Evolutionary conservation across 2,329 filamentous ascomycete species (phyloP).

Genomic region (Fusarium redolens): DNA sequence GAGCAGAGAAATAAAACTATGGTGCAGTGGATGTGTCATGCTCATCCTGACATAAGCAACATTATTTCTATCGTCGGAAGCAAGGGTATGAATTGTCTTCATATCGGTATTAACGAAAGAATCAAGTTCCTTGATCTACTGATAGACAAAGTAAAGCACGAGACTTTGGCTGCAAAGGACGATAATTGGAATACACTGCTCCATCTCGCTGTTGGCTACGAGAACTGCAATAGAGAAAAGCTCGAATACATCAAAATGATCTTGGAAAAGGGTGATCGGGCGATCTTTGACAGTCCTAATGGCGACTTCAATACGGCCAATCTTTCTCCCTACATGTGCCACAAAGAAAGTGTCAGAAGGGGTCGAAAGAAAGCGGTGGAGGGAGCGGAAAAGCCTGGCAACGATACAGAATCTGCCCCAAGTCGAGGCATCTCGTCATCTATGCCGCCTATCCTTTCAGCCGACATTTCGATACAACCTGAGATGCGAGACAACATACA

Average conservation of each 20-base stretch:
- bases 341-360: slow-evolving; percentile 21
- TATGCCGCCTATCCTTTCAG: no score
- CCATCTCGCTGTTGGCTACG: slow-evolving; percentile 40
- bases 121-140: slow-evolving; percentile 34
- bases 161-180: slow-evolving; percentile 24
- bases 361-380: background rate
- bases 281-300: background rate
- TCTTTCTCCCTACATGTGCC: slow-evolving; percentile 30
- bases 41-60: background rate
- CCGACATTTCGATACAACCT: background rate
- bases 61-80: background rate
- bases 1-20: slow-evolving; percentile 1
- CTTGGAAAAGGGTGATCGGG: slow-evolving; percentile 28
- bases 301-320: slow-evolving; percentile 30
- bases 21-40: slow-evolving; percentile 15
- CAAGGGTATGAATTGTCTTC: slow-evolving; percentile 8
- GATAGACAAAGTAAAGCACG: slow-evolving; percentile 19
- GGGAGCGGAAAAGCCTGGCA: background rate
- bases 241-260: slow-evolving; percentile 28
- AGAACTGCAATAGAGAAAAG: slow-evolving; percentile 36
- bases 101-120: slow-evolving; percentile 17
- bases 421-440: background rate
- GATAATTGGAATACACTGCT: slow-evolving; percentile 32
- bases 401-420: background rate
- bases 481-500: background rate